These are phyloP conservation scores for Penicillium sp. DNA, from an alignment of 2,329 filamentous ascomycete genomes.

Conservation along the genomic window DNA sequence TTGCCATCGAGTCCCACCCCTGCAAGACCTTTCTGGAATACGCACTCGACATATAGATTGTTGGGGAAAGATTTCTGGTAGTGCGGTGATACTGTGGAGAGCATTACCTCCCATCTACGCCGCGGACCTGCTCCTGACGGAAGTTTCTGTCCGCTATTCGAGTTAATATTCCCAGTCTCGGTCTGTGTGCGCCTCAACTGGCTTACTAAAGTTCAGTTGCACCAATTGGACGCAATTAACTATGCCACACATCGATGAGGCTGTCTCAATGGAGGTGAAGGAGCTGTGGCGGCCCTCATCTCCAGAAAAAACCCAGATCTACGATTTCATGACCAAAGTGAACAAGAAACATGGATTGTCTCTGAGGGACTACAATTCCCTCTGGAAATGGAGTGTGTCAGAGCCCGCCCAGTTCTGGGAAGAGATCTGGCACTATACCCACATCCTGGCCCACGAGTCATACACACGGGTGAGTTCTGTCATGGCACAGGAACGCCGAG, in stretches of 20 bases:
- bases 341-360: slow-evolving; percentile 64
- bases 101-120: not conserved
- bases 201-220: not conserved
- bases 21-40: slow-evolving; percentile 5
- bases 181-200: not conserved
- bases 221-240: not conserved
- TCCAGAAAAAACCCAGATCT: slow-evolving; percentile 68
- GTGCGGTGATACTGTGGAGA: not conserved
- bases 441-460: slow-evolving; percentile 65
- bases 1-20: slow-evolving; percentile 7
- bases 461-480: slow-evolving; percentile 44
- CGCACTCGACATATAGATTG: not conserved
- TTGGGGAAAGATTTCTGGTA: not conserved
- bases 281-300: slow-evolving; percentile 71
- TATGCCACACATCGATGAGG: slow-evolving; percentile 24
- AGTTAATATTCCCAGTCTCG: not conserved
- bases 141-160: not conserved
- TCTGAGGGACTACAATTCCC: slow-evolving; percentile 66
- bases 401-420: slow-evolving; percentile 77
- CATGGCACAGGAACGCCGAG: not conserved
- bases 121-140: not conserved
- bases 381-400: slow-evolving; percentile 82
- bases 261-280: slow-evolving; percentile 17
- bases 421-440: slow-evolving; percentile 79
- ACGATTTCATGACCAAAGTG: slow-evolving; percentile 66